phyloP scores from a whole-genome alignment of 345 rosid genomes.

The Brassica carinata region DNA sequence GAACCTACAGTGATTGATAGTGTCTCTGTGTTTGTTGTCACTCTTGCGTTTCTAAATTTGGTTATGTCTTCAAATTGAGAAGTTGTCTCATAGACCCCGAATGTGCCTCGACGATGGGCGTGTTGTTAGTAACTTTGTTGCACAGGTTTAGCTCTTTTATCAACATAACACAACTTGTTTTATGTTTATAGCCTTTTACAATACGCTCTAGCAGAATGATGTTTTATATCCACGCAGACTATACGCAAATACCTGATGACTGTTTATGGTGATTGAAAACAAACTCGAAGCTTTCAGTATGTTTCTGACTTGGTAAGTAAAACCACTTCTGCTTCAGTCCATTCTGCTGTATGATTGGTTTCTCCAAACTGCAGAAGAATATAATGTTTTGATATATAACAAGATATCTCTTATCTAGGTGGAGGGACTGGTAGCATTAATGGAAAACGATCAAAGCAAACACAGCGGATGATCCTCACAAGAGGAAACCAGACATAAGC shows the following conservation, averaged over 20 bases:
- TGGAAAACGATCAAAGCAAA: conserved; percentile 92
- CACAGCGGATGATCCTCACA: conserved; percentile 96
- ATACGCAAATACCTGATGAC: conserved; percentile 91
- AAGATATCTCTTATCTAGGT: conserved; percentile 53
- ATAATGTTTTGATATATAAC: background rate
- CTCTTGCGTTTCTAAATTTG: too few species aligned
- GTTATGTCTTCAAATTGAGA: too few species aligned
- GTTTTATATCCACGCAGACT: conserved; percentile 46
- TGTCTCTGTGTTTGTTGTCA: too few species aligned
- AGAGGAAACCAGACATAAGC: conserved; percentile 92
- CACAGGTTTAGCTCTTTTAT: conserved; percentile 61
- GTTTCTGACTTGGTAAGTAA: conserved; percentile 87
- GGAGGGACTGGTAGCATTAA: conserved; percentile 83
- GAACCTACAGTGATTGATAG: too few species aligned
- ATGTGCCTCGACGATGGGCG: conserved; percentile 99
- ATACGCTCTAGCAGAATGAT: background rate
- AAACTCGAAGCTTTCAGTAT: conserved; percentile 98
- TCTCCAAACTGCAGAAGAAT: background rate
- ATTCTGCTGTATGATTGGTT: conserved; percentile 10
- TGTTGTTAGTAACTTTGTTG: conserved; percentile 98
- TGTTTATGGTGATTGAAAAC: conserved; percentile 98
- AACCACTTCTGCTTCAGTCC: background rate
- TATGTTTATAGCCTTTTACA: background rate
- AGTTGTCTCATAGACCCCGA: conserved; percentile 66
- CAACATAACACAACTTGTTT: background rate